A percentile compares a stretch with the other conserved stretches of the same genome.
Evolutionary conservation across 495 filamentous ascomycete species (phyloP).

Genomic region (Daldinia vernicosa): DNA sequence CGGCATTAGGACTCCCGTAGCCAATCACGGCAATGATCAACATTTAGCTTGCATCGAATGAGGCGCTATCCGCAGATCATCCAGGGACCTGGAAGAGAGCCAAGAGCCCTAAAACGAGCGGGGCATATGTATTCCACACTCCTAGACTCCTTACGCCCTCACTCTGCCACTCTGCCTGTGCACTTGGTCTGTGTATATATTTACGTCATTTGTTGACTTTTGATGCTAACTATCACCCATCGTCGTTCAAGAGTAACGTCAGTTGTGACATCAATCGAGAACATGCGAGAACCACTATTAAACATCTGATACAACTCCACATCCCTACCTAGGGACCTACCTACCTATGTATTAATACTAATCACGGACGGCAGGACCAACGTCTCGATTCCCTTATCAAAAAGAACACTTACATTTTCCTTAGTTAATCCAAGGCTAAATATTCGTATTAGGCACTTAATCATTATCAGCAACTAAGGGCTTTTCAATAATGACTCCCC

Average conservation of each 20-base stretch:
- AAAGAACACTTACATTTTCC: background rate
- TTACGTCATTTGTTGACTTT: conserved; percentile 1
- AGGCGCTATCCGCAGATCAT: conserved; percentile 6
- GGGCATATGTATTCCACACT: no score
- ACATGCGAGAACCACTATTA: background rate
- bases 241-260: background rate
- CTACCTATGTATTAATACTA: conserved; percentile 1
- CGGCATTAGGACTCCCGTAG: background rate
- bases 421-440: background rate
- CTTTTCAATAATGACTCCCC: background rate
- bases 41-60: background rate
- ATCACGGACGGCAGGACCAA: background rate
- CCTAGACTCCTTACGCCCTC: background rate
- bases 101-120: background rate
- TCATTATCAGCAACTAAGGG: background rate
- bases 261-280: background rate
- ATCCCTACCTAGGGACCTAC: no score
- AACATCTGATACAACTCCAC: background rate
- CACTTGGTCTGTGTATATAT: background rate
- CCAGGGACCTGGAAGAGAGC: conserved; percentile 15
- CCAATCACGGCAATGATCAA: conserved; percentile 5
- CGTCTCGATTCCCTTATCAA: background rate
- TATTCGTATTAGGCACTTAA: no score
- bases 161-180: no score
- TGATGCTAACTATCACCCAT: background rate